Conservation (phyloP, 2,329 filamentous ascomycete genomes). For the Coniella vitis region DNA sequence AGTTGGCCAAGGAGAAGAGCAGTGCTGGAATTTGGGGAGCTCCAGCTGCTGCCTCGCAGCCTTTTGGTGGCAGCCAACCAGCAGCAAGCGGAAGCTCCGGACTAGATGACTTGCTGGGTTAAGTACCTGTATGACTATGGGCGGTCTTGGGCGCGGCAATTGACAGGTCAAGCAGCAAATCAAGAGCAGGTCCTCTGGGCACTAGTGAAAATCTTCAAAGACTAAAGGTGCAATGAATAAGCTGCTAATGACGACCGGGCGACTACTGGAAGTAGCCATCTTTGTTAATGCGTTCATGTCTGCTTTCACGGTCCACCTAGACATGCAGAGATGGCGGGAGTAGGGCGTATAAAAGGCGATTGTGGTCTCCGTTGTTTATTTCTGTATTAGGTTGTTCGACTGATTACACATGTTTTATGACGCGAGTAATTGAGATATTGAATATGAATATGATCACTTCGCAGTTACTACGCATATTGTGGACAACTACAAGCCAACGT, state of each 20-base stretch:
- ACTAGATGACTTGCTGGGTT: slow-evolving; percentile 44
- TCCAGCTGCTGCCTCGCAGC: slow-evolving; percentile 39
- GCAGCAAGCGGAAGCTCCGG: slow-evolving; percentile 26
- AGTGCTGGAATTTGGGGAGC: slow-evolving; percentile 91
- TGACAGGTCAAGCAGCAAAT: no score
- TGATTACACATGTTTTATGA: background rate
- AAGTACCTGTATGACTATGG: background rate
- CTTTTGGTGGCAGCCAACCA: slow-evolving; percentile 20
- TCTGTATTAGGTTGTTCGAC: background rate
- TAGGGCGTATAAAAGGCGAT: slow-evolving; percentile 1
- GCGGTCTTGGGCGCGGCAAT: no score
- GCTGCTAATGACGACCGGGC: no score
- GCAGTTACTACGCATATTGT: no score
- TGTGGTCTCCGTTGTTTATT: background rate
- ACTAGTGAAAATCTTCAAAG: no score
- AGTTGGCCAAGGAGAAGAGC: slow-evolving; percentile 97
- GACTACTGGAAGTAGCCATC: no score
- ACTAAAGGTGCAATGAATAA: no score
- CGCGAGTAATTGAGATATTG: no score
- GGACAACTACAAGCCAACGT: no score
- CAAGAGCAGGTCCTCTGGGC: no score
- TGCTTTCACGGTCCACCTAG: background rate
- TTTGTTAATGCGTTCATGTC: background rate
- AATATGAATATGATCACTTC: no score
- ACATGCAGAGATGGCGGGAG: background rate